Conservation (phyloP, 495 filamentous ascomycete species). For the Talaromyces liani region DNA sequence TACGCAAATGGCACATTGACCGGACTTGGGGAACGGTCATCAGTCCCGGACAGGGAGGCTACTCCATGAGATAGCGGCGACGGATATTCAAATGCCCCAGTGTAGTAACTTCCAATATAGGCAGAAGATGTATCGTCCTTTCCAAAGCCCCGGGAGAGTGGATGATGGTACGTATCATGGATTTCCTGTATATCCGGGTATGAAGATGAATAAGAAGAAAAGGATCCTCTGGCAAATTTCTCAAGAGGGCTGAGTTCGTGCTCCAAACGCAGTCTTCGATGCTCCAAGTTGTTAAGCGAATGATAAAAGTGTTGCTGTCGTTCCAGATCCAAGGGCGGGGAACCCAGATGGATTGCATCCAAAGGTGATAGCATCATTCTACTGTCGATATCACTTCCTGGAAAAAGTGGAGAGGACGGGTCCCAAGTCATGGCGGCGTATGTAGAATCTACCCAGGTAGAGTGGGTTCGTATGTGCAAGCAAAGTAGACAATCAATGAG, state of each 20-base stretch:
- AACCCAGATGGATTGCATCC: background rate
- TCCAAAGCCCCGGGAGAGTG: background rate
- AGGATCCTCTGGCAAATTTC: background rate
- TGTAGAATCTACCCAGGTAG: background rate
- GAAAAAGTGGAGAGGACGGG: background rate
- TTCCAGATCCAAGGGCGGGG: background rate
- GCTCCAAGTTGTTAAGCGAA: background rate
- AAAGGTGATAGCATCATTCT: background rate
- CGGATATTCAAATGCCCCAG: background rate
- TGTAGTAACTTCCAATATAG: background rate
- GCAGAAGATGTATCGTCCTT: background rate
- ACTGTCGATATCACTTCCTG: background rate
- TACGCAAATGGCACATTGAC: background rate
- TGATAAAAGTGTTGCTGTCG: background rate
- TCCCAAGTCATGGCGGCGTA: background rate
- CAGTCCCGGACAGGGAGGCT: background rate
- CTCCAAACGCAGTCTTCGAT: constrained; percentile 1
- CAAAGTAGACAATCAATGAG: background rate
- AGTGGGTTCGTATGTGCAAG: background rate
- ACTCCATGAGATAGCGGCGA: background rate
- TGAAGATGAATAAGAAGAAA: background rate
- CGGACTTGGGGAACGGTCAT: constrained; percentile 9
- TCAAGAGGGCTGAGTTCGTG: background rate
- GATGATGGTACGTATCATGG: background rate
- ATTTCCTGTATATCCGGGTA: background rate